These are phyloP conservation scores for Talaromyces amestolkiae DNA, from an alignment of 2,329 filamentous ascomycete species.

Conservation along the genomic window DNA sequence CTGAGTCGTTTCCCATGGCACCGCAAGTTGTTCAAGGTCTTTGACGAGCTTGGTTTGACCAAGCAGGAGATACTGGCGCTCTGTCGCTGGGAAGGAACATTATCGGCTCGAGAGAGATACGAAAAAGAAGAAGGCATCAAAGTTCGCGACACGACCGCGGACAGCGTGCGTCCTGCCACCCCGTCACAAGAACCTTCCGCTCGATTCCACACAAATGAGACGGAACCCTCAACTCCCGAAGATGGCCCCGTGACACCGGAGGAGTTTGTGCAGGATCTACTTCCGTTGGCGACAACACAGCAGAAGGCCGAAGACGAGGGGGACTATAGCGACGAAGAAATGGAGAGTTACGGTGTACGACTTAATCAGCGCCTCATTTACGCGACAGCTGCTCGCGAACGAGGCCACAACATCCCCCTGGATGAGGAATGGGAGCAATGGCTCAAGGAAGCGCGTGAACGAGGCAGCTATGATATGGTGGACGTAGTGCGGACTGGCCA, in stretches of 20 bases:
- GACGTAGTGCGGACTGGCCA: constrained; percentile 39
- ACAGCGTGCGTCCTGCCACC: constrained; percentile 53
- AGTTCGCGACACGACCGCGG: constrained; percentile 61
- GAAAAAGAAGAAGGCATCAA: constrained; percentile 57
- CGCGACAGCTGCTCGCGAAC: constrained; percentile 53
- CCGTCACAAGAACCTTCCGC: constrained; percentile 37
- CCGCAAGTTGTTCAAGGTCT: constrained; percentile 58
- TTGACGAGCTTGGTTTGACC: constrained; percentile 59
- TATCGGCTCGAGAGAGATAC: constrained; percentile 47
- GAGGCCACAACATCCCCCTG: constrained; percentile 45
- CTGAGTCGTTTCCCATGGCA: constrained; percentile 62
- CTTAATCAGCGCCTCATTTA: constrained; percentile 53
- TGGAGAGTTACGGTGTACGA: constrained; percentile 52
- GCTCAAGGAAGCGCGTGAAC: constrained; percentile 56
- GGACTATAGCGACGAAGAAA: constrained; percentile 44
- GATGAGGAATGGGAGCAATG: constrained; percentile 57
- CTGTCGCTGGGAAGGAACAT: constrained; percentile 58
- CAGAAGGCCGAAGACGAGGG: constrained; percentile 28
- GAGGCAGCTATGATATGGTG: constrained; percentile 45
- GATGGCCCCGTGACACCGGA: constrained; percentile 14
- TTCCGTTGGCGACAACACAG: constrained; percentile 15
- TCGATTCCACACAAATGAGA: constrained; percentile 33
- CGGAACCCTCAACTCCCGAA: constrained; percentile 23
- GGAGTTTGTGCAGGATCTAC: constrained; percentile 21
- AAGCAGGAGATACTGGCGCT: constrained; percentile 60